These are phyloP conservation scores for Saccharomycopsis selenospora DNA, from an alignment of 805 yeast species.

Conservation along the genomic window DNA sequence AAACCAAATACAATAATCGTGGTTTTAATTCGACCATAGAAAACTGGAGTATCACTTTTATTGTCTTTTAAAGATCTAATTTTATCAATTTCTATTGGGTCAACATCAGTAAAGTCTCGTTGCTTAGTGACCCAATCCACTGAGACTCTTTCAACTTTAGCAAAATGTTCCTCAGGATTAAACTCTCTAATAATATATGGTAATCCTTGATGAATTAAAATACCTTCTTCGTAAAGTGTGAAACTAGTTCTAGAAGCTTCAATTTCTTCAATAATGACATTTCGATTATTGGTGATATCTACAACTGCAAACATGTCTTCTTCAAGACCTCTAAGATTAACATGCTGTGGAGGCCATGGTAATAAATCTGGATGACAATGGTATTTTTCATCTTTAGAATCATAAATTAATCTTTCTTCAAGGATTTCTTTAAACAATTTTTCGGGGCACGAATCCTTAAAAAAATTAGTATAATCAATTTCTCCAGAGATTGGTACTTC, in stretches of 20 bases:
- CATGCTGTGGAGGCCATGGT: slow-evolving; percentile 76
- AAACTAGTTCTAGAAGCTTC: slow-evolving; percentile 87
- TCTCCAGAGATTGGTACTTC: slow-evolving; percentile 60
- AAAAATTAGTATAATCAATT: slow-evolving; percentile 53
- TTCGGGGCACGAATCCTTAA: slow-evolving; percentile 22
- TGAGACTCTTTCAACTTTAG: slow-evolving; percentile 78
- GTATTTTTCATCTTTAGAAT: slow-evolving; percentile 35
- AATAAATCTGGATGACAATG: slow-evolving; percentile 52
- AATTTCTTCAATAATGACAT: slow-evolving; percentile 76
- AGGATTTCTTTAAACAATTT: slow-evolving; percentile 28
- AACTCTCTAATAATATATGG: slow-evolving; percentile 84
- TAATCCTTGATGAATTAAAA: slow-evolving; percentile 87
- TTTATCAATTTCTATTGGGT: slow-evolving; percentile 67
- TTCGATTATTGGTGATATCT: slow-evolving; percentile 72
- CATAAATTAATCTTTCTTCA: slow-evolving; percentile 32
- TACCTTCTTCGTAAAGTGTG: slow-evolving; percentile 88
- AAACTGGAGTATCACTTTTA: slow-evolving; percentile 50
- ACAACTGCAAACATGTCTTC: slow-evolving; percentile 82
- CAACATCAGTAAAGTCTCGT: slow-evolving; percentile 89
- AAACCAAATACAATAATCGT: slow-evolving; percentile 85
- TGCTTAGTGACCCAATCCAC: slow-evolving; percentile 94
- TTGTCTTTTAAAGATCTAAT: slow-evolving; percentile 42
- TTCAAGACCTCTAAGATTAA: slow-evolving; percentile 76
- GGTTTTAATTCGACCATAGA: slow-evolving; percentile 66
- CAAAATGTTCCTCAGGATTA: slow-evolving; percentile 68